Base-by-base conservation (phyloP, 176 grass and related monocot genomes). In the Eleusine coracana region DNA sequence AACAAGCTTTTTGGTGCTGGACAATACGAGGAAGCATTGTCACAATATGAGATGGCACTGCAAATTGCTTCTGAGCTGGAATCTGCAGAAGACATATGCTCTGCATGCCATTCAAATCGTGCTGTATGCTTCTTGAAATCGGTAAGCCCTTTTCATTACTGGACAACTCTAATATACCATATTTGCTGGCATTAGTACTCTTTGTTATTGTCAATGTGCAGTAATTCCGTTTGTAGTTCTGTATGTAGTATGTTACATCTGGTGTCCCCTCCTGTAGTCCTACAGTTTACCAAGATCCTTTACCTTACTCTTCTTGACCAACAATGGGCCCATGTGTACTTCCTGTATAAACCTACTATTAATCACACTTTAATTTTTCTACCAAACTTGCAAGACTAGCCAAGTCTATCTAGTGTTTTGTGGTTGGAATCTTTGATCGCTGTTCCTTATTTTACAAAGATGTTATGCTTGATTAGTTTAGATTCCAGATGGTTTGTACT, bases 71-170 rank as follows among this genome's bases (percentile, higher is more conserved):
- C 96, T 81, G 93, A 96, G 73, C 54, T 99, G 37, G 75, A 88
- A 78, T 89, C 89, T 64, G 49, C 91, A 37, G 91, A 88, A 81
- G 93, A 98, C 73, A 84, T 98, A 77, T 69, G 76, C 16, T 90
- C 96, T 0, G 90, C 92, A 6, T 96, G 89, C 69, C 91, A 99
- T 93, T 90, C 92, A 62, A 96, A 99, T 74, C 91, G 89, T 17
- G 93, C 87, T 45, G 86, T 95, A 67, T 99, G 93, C 86, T 99
- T 99, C 85, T 86, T 87, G 49, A 99, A 99, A 66, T 83, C 92
- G 91, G 93, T 96, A 83, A 82, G 81, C 15, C 7, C 0, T 60
- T 66, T 62, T 80, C 66, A 21, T 75, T n/a, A 55, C 42, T 46
- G 44, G 45, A 64, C 23, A 75, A 14, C 48, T 75, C 71, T 34